These are phyloP conservation scores for Conticribra guillardii DNA, from an alignment of 108 stramenopile species.

Conservation along the genomic window DNA sequence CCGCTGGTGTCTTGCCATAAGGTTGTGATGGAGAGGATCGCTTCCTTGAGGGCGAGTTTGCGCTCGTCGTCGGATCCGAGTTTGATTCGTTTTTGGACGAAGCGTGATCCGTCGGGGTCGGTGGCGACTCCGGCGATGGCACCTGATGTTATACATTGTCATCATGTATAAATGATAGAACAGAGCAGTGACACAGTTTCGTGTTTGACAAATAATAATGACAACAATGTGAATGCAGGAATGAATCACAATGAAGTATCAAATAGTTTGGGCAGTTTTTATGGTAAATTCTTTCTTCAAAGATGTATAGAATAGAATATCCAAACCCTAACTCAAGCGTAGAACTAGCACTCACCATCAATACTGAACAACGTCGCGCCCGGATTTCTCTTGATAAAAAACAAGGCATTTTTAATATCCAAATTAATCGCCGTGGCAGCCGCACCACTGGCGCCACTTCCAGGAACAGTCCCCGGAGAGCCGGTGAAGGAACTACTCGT, in stretches of 20 bases:
- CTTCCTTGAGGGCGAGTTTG: slow-evolving; percentile 74
- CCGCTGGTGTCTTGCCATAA: slow-evolving; percentile 88
- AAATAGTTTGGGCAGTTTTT: too few relatives aligned
- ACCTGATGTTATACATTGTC: slow-evolving; percentile 3
- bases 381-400: slow-evolving; percentile 19
- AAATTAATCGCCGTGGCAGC: too few relatives aligned
- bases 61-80: slow-evolving; percentile 73
- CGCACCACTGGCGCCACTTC: too few relatives aligned
- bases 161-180: not conserved
- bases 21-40: slow-evolving; percentile 59
- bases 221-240: not conserved
- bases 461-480: too few relatives aligned
- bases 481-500: too few relatives aligned
- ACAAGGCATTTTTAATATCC: slow-evolving; percentile 3
- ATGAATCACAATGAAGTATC: not conserved
- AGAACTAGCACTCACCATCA: slow-evolving; percentile 25
- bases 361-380: slow-evolving; percentile 27
- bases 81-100: slow-evolving; percentile 92
- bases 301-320: not conserved
- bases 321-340: not conserved
- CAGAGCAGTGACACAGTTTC: not conserved
- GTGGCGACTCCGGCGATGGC: slow-evolving; percentile 23
- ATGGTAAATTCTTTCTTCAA: not conserved
- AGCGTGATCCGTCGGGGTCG: slow-evolving; percentile 57
- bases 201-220: not conserved